These are phyloP conservation scores for Aspergillus hancockii DNA, from an alignment of 495 filamentous ascomycete genomes.

Conservation along the genomic window DNA sequence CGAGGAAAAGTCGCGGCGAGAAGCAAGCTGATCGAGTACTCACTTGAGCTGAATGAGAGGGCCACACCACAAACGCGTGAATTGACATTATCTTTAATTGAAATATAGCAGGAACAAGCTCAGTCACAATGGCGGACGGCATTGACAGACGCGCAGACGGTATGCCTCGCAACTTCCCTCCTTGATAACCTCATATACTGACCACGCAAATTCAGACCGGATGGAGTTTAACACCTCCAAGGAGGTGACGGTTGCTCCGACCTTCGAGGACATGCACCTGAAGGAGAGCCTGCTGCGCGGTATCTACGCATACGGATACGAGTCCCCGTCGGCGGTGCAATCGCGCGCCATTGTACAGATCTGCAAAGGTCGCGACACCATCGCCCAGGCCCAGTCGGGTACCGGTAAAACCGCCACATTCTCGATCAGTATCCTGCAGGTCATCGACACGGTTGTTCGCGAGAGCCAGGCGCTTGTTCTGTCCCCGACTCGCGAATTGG, in stretches of 20 bases:
- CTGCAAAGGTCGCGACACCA: conserved; percentile 97
- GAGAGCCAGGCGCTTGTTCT: conserved; percentile 94
- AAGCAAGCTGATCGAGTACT: conserved; percentile 13
- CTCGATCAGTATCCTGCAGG: conserved; percentile 94
- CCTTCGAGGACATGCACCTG: conserved; percentile 76
- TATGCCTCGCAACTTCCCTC: conserved; percentile 23
- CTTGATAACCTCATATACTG: conserved; percentile 20
- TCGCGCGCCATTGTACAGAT: conserved; percentile 97
- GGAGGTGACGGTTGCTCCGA: conserved; percentile 86
- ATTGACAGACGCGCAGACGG: conserved; percentile 91
- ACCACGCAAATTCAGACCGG: conserved; percentile 59
- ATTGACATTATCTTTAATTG: conserved; percentile 10
- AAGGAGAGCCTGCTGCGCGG: conserved; percentile 96
- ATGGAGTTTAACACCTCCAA: conserved; percentile 98
- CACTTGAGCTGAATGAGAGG: neutral
- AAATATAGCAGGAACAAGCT: conserved; percentile 7
- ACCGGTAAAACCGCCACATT: conserved; percentile 99
- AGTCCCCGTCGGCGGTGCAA: conserved; percentile 95
- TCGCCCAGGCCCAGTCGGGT: conserved; percentile 98
- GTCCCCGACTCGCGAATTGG: conserved; percentile 96
- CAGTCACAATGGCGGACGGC: conserved; percentile 77
- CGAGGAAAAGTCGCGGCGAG: conserved; percentile 31
- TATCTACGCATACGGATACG: conserved; percentile 98
- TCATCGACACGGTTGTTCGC: conserved; percentile 81
- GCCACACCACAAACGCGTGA: neutral